These are phyloP conservation scores for Leccinum boreale DNA, from an alignment of 768 basidiomycete genomes.

Conservation along the genomic window DNA sequence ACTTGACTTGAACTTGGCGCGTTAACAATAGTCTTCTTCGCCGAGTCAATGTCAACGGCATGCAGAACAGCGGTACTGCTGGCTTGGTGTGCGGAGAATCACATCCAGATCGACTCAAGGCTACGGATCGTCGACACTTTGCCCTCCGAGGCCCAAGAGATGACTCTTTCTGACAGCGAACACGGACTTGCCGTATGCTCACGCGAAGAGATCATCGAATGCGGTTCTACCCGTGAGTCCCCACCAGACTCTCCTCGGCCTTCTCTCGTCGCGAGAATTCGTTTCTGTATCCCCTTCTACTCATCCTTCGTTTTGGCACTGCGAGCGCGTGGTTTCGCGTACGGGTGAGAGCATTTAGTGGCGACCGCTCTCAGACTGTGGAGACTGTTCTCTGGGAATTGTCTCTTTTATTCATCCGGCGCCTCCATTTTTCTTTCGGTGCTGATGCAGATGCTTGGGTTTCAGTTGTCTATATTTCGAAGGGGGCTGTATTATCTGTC, in stretches of 20 bases:
- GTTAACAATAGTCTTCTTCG: not conserved
- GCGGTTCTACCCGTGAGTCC: slow-evolving; percentile 27
- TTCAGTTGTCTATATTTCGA: slow-evolving; percentile 65
- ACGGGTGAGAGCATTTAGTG: not conserved
- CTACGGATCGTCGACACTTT: slow-evolving; percentile 33
- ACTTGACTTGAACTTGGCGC: not conserved
- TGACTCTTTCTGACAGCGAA: slow-evolving; percentile 8
- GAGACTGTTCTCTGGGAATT: slow-evolving; percentile 2
- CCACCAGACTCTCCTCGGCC: slow-evolving; percentile 10
- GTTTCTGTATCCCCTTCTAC: not conserved
- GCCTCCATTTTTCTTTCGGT: not conserved
- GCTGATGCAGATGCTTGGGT: slow-evolving; percentile 6
- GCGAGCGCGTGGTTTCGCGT: not conserved
- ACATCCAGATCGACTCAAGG: slow-evolving; percentile 44
- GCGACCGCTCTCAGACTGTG: not conserved
- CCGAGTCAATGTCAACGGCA: slow-evolving; percentile 19
- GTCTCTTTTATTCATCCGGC: slow-evolving; percentile 1
- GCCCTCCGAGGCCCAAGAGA: not conserved
- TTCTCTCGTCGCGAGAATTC: slow-evolving; percentile 4
- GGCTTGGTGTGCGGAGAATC: slow-evolving; percentile 48
- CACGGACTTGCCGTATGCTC: slow-evolving; percentile 24
- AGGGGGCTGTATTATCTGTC: slow-evolving; percentile 57
- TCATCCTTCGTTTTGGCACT: not conserved
- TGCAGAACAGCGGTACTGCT: slow-evolving; percentile 28
- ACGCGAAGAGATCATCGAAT: slow-evolving; percentile 21